Evolutionary conservation across 352 stramenopile species (phyloP).

Genomic region (Phytophthora lateralis): DNA sequence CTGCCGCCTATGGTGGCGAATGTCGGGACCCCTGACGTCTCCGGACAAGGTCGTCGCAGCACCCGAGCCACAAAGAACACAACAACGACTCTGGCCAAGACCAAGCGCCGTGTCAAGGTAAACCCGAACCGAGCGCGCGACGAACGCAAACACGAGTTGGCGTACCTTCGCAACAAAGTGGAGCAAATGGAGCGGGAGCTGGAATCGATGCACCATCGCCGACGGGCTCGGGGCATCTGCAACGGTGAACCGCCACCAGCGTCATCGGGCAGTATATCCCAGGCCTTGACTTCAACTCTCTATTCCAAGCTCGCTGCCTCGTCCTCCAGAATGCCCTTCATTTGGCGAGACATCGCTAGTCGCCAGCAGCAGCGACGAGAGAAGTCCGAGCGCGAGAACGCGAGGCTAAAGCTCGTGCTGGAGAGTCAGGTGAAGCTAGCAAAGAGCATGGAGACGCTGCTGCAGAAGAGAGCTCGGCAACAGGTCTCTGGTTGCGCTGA

Average conservation of each 20-base stretch:
- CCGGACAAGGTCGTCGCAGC: conserved; percentile 2
- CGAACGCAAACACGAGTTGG: conserved; percentile 40
- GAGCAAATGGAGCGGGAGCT: conserved; percentile 40
- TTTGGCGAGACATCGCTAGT: conserved; percentile 55
- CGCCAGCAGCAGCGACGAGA: conserved; percentile 48
- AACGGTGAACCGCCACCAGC: conserved; percentile 10
- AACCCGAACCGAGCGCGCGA: conserved; percentile 41
- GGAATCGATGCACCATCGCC: conserved; percentile 22
- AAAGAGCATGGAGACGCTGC: conserved; percentile 49
- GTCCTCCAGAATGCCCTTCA: conserved; percentile 17
- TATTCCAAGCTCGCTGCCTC: conserved; percentile 4
- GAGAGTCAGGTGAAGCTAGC: conserved; percentile 59
- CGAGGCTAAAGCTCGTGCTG: conserved; percentile 48
- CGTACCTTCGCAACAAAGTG: conserved; percentile 40
- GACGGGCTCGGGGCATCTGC: conserved; percentile 8
- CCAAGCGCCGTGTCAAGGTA: conserved; percentile 35
- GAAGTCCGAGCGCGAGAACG: conserved; percentile 55
- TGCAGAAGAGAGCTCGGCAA: conserved; percentile 46
- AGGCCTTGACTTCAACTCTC: conserved; percentile 2
- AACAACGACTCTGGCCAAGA: conserved; percentile 23
- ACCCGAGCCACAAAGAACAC: conserved; percentile 11
- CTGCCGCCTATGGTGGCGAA: conserved; percentile 10
- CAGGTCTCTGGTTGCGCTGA: conserved; percentile 36
- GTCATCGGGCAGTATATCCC: neutral
- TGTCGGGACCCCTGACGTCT: conserved; percentile 6